Base-by-base conservation (phyloP, 371 early-diverging fungal genomes). In the Mortierella sp. region DNA sequence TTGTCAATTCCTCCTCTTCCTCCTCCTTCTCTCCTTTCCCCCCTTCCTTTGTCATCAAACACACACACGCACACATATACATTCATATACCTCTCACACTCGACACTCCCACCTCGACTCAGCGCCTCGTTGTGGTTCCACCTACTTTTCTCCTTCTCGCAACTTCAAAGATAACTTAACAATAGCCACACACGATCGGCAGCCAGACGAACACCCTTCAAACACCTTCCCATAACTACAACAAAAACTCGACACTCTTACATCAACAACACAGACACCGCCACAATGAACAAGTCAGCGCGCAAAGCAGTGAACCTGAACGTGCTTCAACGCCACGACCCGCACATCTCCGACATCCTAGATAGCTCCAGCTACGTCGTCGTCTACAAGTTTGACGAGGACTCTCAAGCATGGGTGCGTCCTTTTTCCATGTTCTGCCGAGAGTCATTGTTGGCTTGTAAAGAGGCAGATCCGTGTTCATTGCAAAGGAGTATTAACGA, bases 331-430 rank as follows among this genome's bases (percentile, higher is more conserved):
- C 91, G 95, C 38, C 94, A 96, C 78, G 96, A 96, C 81, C 84
- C 92, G 10, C 84, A 88, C 54, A 94, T 95, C 58, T 81, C 89
- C 46, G 91, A 91, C 74, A 95, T 96, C 70, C 78, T 95, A 72
- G 95, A 96, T 84, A 91, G 90, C 48, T 93, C 95, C 16, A 91
- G 93, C 51, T 93, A 96, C 86, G 95, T 94, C 44, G 95, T 95
- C 35, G 93, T 96, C n/a, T 96, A 96, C 83, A 92, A 94, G 73
- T 96, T 95, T 87, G 93, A 93, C 82, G 87, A 84, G 38, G 89
- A 87, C 41, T 90, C 89, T 46, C 83, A 91, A 75, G 85, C 92
- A 27, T 96, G 96, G 96, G 96, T 95, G 91, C 75, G 72, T 44
- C 46, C 11, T 43, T 54, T 35, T 54, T 16, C 54, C 55, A 65